Base-by-base conservation (phyloP, 2,329 filamentous ascomycete genomes). In the Aspergillus sp. region DNA sequence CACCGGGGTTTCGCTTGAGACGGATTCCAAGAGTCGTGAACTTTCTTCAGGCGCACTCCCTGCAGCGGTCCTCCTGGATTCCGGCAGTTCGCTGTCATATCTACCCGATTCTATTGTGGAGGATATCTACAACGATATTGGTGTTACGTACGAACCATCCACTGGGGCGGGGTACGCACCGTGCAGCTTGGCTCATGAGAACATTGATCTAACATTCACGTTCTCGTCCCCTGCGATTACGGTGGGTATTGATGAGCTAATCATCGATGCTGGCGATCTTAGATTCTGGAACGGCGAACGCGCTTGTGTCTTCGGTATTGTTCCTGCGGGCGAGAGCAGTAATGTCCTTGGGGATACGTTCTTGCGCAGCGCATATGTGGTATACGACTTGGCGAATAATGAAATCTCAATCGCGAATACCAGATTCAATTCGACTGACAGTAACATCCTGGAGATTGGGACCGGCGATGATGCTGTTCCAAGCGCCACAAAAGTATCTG, bases 341-440 rank as follows among this genome's bases (percentile, higher is more conserved):
- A 72, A 81, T 7, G 82, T 87, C 7, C 79, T 89, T 1, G 86
- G 86, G 31, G 86, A 88, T 71, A 88, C 86, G 0, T 89, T 88
- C 76, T 75, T 89, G 17, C 83, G 86, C 59, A 85, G 81, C 58
- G 86, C 86, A 2, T 89, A 88, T 69, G 84, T 88, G 49, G 86
- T 88, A 2, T 88, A 87, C 72, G 85, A 88, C 63, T 77, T 89
- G 15, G 74, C 72, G 22, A 85, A 84, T 72, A 87, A 88, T 71
- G 79, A 87, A 69, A 87, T 88, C 66, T 85, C 83, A 2, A 74
- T 89, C 22, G 86, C 86, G 3, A 84, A 85, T 67, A 87, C 86
- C 3, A 83, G 83, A 63, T 88, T 87, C 79, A 86, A 88, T 69
- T 77, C 83, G 7, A 84, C 83, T 0, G 66, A 68, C 4, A 69